phyloP scores from a whole-genome alignment of 106 monocot genomes.

The Narthecium ossifragum region DNA sequence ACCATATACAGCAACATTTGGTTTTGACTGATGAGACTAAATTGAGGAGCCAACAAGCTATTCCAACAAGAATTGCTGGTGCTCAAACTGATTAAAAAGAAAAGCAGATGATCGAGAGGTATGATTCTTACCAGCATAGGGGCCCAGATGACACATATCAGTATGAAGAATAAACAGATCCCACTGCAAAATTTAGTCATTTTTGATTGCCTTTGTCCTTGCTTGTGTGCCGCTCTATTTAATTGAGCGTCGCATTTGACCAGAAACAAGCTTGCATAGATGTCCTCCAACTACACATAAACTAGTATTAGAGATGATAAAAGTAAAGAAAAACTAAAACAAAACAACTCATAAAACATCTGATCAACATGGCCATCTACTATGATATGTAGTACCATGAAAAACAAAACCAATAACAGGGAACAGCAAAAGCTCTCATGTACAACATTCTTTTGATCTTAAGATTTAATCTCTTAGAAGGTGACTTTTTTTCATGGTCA shows the following conservation, averaged over 20 bases:
- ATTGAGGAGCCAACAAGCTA: background rate
- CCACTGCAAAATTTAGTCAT: constrained; percentile 96
- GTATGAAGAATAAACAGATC: constrained; percentile 83
- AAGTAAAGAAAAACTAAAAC: constrained; percentile 4
- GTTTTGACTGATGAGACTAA: background rate
- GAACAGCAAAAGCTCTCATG: too few relatives aligned
- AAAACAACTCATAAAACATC: background rate
- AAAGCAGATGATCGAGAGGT: background rate
- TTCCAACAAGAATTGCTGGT: background rate
- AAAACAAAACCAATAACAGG: too few relatives aligned
- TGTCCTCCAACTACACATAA: constrained; percentile 84
- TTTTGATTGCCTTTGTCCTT: constrained; percentile 81
- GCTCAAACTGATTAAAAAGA: background rate
- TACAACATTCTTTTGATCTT: too few relatives aligned
- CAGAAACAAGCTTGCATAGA: constrained; percentile 88
- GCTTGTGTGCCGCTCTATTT: constrained; percentile 68
- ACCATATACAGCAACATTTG: too few relatives aligned
- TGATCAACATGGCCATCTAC: background rate
- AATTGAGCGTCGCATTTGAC: constrained; percentile 94
- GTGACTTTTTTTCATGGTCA: too few relatives aligned
- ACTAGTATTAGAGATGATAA: background rate
- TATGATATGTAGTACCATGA: too few relatives aligned
- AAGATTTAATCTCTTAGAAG: too few relatives aligned
- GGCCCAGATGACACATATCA: constrained; percentile 99
- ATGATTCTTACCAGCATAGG: constrained; percentile 81